These are phyloP conservation scores for Paramecium sonneborni DNA, from an alignment of 73 alveolate genomes.

Conservation along the genomic window DNA sequence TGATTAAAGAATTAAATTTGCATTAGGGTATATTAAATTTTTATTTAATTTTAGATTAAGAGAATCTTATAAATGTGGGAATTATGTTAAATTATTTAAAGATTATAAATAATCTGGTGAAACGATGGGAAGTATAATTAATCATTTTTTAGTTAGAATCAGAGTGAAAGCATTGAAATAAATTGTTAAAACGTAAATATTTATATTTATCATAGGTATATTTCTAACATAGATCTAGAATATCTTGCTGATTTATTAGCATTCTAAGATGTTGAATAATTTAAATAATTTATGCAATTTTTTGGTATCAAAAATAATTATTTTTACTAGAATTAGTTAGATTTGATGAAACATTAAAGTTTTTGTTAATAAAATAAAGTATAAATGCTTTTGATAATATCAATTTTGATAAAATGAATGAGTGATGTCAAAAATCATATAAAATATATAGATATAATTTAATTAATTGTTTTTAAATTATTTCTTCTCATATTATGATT, in stretches of 20 bases:
- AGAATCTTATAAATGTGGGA: slow-evolving; percentile 61
- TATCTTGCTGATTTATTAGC: not conserved
- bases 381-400: not conserved
- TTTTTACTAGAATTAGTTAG: not conserved
- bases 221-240: not conserved
- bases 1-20: slow-evolving; percentile 38
- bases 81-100: slow-evolving; percentile 74
- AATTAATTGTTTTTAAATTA: too few species aligned
- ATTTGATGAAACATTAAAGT: not conserved
- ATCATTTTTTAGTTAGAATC: slow-evolving; percentile 71
- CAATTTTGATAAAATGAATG: not conserved
- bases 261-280: not conserved
- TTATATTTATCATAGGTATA: not conserved
- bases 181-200: slow-evolving; percentile 11
- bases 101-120: slow-evolving; percentile 75
- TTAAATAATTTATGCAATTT: not conserved
- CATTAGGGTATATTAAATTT: not conserved
- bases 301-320: not conserved
- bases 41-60: not conserved
- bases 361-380: not conserved
- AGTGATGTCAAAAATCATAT: not conserved
- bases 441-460: too few species aligned
- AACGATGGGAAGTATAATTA: slow-evolving; percentile 69
- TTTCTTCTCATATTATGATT: too few species aligned
- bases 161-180: slow-evolving; percentile 58